A percentile compares a stretch with the other conserved stretches of the same genome.
Conservation (phyloP, 2,329 filamentous ascomycete genomes). For the Diaporthe caulivora region DNA sequence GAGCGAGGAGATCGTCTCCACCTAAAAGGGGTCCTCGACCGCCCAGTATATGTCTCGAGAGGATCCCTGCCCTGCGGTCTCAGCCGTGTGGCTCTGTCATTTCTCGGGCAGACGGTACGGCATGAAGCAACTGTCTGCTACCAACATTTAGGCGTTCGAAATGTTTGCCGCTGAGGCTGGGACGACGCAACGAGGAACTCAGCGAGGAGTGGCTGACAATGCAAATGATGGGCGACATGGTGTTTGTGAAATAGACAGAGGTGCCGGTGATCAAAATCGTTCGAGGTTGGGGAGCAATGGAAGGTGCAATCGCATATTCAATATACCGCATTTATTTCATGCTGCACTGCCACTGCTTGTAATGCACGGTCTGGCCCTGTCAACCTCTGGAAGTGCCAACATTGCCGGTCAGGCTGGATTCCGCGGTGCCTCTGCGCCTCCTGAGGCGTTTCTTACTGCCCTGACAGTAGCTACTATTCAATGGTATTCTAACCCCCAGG, state of each 20-base stretch:
- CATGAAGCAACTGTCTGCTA: neutral
- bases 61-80: neutral
- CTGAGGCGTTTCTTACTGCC: neutral
- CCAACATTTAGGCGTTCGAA: neutral
- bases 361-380: no score
- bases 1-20: conserved; percentile 79
- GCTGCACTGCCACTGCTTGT: neutral
- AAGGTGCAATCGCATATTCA: conserved; percentile 11
- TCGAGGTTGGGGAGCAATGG: neutral
- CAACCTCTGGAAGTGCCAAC: no score
- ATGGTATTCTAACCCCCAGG: neutral
- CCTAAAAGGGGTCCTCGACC: neutral
- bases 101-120: neutral
- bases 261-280: conserved; percentile 18
- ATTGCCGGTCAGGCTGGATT: neutral
- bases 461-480: neutral
- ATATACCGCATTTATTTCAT: conserved; percentile 1
- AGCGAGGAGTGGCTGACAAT: neutral
- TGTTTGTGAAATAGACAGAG: conserved; percentile 5
- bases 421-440: neutral
- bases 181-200: neutral
- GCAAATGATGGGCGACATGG: neutral
- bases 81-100: neutral
- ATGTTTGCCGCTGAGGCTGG: neutral
- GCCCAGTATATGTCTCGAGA: neutral